Evolutionary conservation across 1,139 yeast species (phyloP).

Genomic region (Zygosaccharomyces pseudobailii): DNA sequence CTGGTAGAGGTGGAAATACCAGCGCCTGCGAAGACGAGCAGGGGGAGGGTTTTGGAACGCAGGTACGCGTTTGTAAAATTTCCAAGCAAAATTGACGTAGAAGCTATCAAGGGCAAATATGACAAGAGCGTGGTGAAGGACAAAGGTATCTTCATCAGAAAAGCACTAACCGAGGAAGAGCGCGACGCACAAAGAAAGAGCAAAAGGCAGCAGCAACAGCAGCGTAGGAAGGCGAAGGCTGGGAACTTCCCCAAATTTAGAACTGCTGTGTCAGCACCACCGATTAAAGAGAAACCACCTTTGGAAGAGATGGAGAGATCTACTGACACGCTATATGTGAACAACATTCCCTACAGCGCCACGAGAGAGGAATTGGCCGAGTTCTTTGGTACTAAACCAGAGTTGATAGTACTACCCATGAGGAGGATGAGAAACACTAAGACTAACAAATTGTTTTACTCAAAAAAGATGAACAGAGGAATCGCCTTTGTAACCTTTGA

Average conservation of each 20-base stretch:
- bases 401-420: constrained; percentile 32
- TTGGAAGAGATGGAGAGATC: constrained; percentile 34
- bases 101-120: constrained; percentile 29
- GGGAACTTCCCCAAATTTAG: constrained; percentile 12
- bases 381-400: constrained; percentile 29
- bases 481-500: constrained; percentile 33
- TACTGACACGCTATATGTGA: constrained; percentile 32
- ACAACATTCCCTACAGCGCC: constrained; percentile 33
- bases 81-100: constrained; percentile 30
- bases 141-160: constrained; percentile 32
- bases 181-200: constrained; percentile 21
- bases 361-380: constrained; percentile 32
- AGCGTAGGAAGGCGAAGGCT: constrained; percentile 16
- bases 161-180: constrained; percentile 31
- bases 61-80: constrained; percentile 34
- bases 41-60: constrained; percentile 26
- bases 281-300: constrained; percentile 28
- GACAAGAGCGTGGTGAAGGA: constrained; percentile 30
- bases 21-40: constrained; percentile 19
- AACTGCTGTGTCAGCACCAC: constrained; percentile 23
- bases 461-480: constrained; percentile 33
- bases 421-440: constrained; percentile 31
- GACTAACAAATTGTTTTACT: constrained; percentile 26
- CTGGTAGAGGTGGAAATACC: constrained; percentile 31
- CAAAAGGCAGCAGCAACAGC: constrained; percentile 11